Base-by-base conservation (phyloP, 2,329 filamentous ascomycete genomes). In the Fusarium robinianum region DNA sequence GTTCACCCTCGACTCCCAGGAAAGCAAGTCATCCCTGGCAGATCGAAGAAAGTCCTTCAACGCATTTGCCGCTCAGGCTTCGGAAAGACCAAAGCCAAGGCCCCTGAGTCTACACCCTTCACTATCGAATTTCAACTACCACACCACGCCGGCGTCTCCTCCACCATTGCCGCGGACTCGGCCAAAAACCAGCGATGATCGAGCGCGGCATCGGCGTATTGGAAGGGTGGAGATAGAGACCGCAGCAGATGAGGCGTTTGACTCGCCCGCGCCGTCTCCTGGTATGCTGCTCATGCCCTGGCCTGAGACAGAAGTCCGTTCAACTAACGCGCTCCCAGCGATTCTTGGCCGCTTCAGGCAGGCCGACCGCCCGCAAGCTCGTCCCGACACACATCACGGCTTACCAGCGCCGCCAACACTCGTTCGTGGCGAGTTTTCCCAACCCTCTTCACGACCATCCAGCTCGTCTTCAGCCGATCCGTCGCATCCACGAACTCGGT, bases 1-100 rank as follows among this genome's bases (percentile, higher is more conserved):
- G 18, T 9, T 32, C 4, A 49, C 29, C 8, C 30, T 41, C 3
- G 38, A 33, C 3, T 27, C 21, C 12, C 34, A 33, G n/a, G 30
- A 45, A 10, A 39, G 36, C 8, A 23, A 35, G 8, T 10, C 36
- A 12, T 26, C 41, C 1, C 19, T 38, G 19, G 27, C 30, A 9
- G 46, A 58, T 9, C 53, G 59, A 14, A 56, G 59, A 15, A 53
- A 37, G 33, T 62, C 59, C 0, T 60, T 62, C 30, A 58, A 58
- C 10, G 40, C 57, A 9, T 51, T 58, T 18, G 44, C 55, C 8
- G 19, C 48, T 7, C 23, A 40, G 18, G 41, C 47, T 10, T 21
- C 32, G 12, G 44, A 48, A 16, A 33, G 30, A 33, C 33, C 36
- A 4, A 61, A 47, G 11, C 59, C 57, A 1, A 38, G 59, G 17